Percentiles rank a stretch among this genome's conserved stretches.
Evolutionary conservation across 208 protist genomes (phyloP).

Genomic region (Herpetomonas samuelpessoai): DNA sequence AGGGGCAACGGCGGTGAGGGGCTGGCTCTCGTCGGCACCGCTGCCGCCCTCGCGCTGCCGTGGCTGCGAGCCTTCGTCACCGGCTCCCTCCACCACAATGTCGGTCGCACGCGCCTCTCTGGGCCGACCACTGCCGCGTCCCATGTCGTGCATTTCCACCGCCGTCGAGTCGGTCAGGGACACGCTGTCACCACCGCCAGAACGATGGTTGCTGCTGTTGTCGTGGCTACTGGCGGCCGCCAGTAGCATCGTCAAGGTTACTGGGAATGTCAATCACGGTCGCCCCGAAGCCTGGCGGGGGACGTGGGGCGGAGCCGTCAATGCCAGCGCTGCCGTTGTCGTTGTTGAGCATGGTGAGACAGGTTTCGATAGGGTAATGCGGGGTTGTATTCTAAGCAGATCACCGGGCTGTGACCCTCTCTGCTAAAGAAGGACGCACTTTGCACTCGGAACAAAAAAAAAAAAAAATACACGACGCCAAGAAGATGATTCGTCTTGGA

Average conservation of each 20-base stretch:
- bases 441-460: no score
- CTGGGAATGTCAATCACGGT: neutral
- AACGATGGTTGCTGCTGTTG: neutral
- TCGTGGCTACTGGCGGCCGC: neutral
- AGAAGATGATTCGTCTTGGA: no score
- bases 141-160: neutral
- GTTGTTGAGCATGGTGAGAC: no score
- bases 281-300: neutral
- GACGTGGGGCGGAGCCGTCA: no score
- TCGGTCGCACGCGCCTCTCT: slow-evolving; percentile 19
- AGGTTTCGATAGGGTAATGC: no score
- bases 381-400: no score
- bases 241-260: neutral
- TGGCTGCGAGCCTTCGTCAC: neutral
- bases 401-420: no score
- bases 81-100: slow-evolving; percentile 19
- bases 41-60: neutral
- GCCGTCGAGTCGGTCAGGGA: slow-evolving; percentile 7
- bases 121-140: slow-evolving; percentile 1
- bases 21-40: neutral
- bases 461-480: no score
- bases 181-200: no score
- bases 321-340: no score
- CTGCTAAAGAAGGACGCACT: no score
- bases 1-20: neutral